These are phyloP conservation scores for Trametes sp. DNA, from an alignment of 1,284 basidiomycete species.

Conservation along the genomic window DNA sequence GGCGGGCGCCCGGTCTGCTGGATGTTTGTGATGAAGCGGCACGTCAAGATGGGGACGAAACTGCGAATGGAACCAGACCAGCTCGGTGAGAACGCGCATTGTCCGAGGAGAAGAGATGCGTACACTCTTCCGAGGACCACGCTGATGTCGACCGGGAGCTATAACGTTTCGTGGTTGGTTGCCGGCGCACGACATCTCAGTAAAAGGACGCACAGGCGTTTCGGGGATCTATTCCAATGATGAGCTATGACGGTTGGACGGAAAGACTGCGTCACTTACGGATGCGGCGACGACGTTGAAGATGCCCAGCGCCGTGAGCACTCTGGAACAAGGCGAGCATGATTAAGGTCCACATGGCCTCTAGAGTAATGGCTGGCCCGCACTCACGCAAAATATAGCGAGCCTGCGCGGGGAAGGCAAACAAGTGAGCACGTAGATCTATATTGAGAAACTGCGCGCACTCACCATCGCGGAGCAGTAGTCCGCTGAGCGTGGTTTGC, in stretches of 20 bases:
- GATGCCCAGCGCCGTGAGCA: background rate
- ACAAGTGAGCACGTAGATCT: background rate
- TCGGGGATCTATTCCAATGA: background rate
- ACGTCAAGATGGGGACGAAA: background rate
- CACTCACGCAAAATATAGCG: conserved; percentile 4
- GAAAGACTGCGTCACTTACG: background rate
- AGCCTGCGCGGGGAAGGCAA: background rate
- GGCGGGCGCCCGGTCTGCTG: background rate
- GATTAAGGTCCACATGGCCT: background rate
- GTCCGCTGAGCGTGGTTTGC: background rate
- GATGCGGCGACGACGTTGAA: conserved; percentile 7
- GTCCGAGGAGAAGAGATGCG: background rate
- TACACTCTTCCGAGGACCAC: background rate
- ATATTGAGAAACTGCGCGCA: no score
- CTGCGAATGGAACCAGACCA: background rate
- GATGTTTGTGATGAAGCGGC: background rate
- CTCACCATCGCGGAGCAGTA: conserved; percentile 1
- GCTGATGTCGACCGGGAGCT: conserved; percentile 6
- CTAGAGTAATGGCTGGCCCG: no score
- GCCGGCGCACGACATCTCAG: background rate
- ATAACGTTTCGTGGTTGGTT: no score
- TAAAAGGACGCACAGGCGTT: background rate
- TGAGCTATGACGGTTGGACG: no score
- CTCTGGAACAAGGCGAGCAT: background rate
- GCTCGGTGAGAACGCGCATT: background rate